phyloP scores from a whole-genome alignment of 2,329 filamentous ascomycete species.

The Alternaria triticina region DNA sequence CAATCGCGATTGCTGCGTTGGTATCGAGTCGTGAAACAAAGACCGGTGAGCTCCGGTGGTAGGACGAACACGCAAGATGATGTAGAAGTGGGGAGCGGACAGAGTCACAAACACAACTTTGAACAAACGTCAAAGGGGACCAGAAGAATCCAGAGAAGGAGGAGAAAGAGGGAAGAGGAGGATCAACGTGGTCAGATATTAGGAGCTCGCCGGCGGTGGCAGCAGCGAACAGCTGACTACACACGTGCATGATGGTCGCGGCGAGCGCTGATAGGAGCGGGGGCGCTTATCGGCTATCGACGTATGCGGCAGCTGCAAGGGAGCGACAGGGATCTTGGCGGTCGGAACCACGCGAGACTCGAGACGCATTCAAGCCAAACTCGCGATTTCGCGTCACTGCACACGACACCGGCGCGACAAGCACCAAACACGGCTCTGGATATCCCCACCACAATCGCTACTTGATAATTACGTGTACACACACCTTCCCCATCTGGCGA shows the following conservation, averaged over 20 bases:
- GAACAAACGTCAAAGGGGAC: slow-evolving; percentile 6
- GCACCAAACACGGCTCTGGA: not conserved
- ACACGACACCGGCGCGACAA: slow-evolving; percentile 4
- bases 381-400: slow-evolving; percentile 19
- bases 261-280: slow-evolving; percentile 35
- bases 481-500: not conserved
- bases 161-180: slow-evolving; percentile 13
- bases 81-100: slow-evolving; percentile 1
- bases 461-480: not conserved
- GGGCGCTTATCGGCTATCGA: slow-evolving; percentile 34
- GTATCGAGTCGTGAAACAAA: slow-evolving; percentile 17
- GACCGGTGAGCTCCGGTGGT: slow-evolving; percentile 14
- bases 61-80: slow-evolving; percentile 4
- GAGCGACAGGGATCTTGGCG: slow-evolving; percentile 27
- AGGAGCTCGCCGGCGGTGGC: slow-evolving; percentile 17
- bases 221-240: slow-evolving; percentile 25
- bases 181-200: slow-evolving; percentile 21
- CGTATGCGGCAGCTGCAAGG: slow-evolving; percentile 37
- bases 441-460: not conserved
- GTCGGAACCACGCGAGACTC: slow-evolving; percentile 26
- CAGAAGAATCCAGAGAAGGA: slow-evolving; percentile 18
- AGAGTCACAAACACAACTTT: slow-evolving; percentile 16
- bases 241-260: slow-evolving; percentile 18
- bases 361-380: slow-evolving; percentile 1
- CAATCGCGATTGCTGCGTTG: slow-evolving; percentile 1